A percentile compares a stretch with the other conserved stretches of the same genome.
Conservation (phyloP, 1,284 basidiomycete species). For the Ceratobasidium sp. region DNA sequence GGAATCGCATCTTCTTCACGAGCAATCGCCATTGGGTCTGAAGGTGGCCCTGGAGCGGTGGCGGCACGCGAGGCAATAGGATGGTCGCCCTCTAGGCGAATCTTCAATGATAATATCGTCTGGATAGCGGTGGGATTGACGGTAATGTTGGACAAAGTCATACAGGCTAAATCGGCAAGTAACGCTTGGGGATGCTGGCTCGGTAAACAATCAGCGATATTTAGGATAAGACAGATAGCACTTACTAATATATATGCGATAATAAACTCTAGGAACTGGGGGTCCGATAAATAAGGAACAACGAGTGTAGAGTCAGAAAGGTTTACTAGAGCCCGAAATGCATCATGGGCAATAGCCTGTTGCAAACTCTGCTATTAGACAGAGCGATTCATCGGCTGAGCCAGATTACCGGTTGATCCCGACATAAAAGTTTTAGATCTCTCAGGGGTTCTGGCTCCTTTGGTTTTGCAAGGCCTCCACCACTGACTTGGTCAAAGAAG, state of each 20-base stretch:
- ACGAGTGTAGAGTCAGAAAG: constrained; percentile 85
- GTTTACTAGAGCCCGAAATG: constrained; percentile 93
- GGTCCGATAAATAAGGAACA: constrained; percentile 73
- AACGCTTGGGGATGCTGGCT: constrained; percentile 84
- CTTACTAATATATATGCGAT: constrained; percentile 90
- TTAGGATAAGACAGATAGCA: constrained; percentile 42
- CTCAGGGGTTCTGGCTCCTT: constrained; percentile 72
- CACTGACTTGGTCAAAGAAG: constrained; percentile 68
- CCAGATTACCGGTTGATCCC: constrained; percentile 77
- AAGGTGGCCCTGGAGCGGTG: constrained; percentile 70
- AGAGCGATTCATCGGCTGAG: constrained; percentile 29
- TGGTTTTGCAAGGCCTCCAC: constrained; percentile 64
- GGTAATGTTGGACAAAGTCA: constrained; percentile 96
- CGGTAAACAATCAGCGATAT: constrained; percentile 5
- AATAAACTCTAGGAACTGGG: constrained; percentile 81
- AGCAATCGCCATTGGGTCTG: constrained; percentile 63
- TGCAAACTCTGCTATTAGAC: constrained; percentile 40
- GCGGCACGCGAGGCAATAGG: constrained; percentile 77
- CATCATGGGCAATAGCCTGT: constrained; percentile 92
- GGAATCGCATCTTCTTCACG: constrained; percentile 72
- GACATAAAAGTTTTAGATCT: constrained; percentile 83
- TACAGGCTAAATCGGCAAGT: constrained; percentile 92
- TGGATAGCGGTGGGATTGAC: constrained; percentile 76
- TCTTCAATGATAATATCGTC: constrained; percentile 69
- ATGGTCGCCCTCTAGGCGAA: constrained; percentile 61